A percentile compares a stretch with the other conserved stretches of the same genome.
These are phyloP conservation scores for Pestalotiopsis sp. DNA, from an alignment of 2,329 filamentous ascomycete species.

Conservation along the genomic window DNA sequence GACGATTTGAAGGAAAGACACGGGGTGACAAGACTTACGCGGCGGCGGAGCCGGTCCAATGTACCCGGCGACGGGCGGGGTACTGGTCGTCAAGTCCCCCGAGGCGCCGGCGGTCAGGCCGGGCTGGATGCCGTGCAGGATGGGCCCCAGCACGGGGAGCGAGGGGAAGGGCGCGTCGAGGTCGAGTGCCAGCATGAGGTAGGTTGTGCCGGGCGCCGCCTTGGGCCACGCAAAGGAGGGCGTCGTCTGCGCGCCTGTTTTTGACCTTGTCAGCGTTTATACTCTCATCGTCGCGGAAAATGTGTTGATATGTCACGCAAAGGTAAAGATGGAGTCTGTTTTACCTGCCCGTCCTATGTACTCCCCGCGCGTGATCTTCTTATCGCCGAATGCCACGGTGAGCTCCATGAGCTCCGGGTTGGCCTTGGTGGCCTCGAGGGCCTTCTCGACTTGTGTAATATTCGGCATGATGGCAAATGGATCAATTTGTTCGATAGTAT, in stretches of 20 bases:
- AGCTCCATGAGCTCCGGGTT: slow-evolving; percentile 8
- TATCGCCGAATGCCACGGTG: slow-evolving; percentile 2
- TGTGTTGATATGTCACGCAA: neutral
- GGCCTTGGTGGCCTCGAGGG: slow-evolving; percentile 1
- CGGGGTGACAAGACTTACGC: neutral
- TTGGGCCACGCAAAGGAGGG: slow-evolving; percentile 5
- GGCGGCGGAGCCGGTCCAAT: neutral
- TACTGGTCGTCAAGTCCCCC: neutral
- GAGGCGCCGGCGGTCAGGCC: neutral
- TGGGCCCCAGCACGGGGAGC: slow-evolving; percentile 11
- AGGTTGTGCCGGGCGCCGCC: slow-evolving; percentile 10
- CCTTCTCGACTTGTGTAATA: slow-evolving; percentile 6
- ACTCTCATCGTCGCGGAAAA: too few relatives aligned
- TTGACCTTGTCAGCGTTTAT: neutral
- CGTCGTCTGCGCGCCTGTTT: neutral
- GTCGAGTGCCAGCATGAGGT: slow-evolving; percentile 8
- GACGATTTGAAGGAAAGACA: neutral
- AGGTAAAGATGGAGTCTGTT: neutral
- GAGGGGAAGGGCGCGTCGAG: slow-evolving; percentile 10
- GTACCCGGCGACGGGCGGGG: neutral
- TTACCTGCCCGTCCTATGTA: slow-evolving; percentile 11
- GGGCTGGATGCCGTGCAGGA: slow-evolving; percentile 9
- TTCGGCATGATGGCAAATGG: neutral
- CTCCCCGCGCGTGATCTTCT: neutral
- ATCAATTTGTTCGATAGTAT: neutral